Evolutionary conservation across 2,329 filamentous ascomycete species (phyloP), one percentile per base, ranked within the genome.

Genomic region (Fusarium oligoseptatum): DNA sequence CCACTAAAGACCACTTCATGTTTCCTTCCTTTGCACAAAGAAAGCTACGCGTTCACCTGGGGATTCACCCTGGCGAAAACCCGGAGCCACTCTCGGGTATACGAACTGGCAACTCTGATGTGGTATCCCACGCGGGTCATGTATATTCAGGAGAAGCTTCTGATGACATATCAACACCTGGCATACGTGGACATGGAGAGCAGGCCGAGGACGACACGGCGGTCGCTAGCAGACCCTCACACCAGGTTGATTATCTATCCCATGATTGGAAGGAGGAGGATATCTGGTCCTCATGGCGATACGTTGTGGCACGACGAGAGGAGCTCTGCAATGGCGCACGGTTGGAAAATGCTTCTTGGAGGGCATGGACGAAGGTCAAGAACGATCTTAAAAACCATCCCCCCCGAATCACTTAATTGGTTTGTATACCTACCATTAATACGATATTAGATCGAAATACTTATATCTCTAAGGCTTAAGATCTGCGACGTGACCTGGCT

Each of bases 401-500:
- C 95, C 8, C 95, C 97, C 3, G 95, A 98, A 83, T 94, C 93
- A 3, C 87, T 99, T 64, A 98, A 98, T 84, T 99, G 97, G 96
- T 97, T 87, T 60, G 71, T 66, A 48, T 14, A n/a, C 52, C 66
- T 14, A 20, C 41, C 22, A 9, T 52, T 37, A 15, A 17, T 41
- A n/a, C 57, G 10, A 62, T 29, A 52, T 22, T 69, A 14, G 36
- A 62, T 27, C 32, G 15, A 58, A 67, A 66, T 75, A 68, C 80
- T 84, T 78, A 86, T 78, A 60, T 50, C 15, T 41, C 39, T 55
- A 78, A 98, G 95, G 95, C 88, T 98, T 70, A 99, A 98, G 82
- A 97, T 98, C 79, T 97, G 94, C 82, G 96, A 99, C 83, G 95
- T 98, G 36, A 98, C 96, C 55, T 98, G 96, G 97, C 87, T 98